Evolutionary conservation across 2,329 filamentous ascomycete species (phyloP), one percentile per base, ranked within the genome.

Genomic region (Emergomyces orientalis): DNA sequence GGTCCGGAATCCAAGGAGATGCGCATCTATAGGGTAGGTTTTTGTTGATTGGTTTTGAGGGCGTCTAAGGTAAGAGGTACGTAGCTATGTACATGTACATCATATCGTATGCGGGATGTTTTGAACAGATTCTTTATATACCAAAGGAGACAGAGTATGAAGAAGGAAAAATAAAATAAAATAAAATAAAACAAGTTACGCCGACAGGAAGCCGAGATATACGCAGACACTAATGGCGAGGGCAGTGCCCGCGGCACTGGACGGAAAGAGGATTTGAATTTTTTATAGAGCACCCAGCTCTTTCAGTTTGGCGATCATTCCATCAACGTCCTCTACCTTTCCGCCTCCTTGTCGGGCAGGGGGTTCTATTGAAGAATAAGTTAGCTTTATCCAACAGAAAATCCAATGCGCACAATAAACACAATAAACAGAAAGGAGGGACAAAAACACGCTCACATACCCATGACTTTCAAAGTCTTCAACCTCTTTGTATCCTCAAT

Each of bases 291-390:
- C 94, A 69, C 94, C 94, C 67, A 99, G 80, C 81, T 99, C 93
- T 85, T 97, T 97, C 73, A 99, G 81, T 84, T 94, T 97, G 63
- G 84, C 78, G 71, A 99, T 87, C 77, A 99, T 85, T n/a, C 92
- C 91, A 77, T 95, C 91, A 27, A 99, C 94, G 80, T 97, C 89
- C 73, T 96, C 91, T 25, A 99, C 94, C 86, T 97, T 99, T 69
- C 91, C 91, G 71, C 94, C 94, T 49, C 94, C 94, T 79, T 96
- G 86, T 76, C 94, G 84, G 66, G 89, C 81, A 59, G 91, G 84
- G 62, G 94, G 94, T 80, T 99, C 94, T 87, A 76, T 72, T 63
- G 30, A 32, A 39, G 14, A 51, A 43, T 60, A 14, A 22, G 57
- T 66, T 57, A 67, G 65, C 32, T 32, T 56, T 54, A 27, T 47